Base-by-base conservation (phyloP, 352 stramenopile genomes). In the Salisapilia sapeloensis region DNA sequence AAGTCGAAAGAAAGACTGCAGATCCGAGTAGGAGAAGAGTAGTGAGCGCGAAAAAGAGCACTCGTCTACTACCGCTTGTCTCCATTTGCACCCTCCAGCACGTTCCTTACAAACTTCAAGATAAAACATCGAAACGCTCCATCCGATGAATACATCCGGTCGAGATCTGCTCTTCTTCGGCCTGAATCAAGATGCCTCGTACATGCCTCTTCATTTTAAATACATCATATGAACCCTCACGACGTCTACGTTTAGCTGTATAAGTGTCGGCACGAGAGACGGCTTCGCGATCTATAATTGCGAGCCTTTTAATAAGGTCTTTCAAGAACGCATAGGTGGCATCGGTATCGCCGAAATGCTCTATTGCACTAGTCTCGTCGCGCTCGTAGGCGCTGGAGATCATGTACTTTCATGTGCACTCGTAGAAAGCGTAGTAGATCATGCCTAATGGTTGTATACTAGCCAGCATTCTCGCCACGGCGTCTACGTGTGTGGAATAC, bases 101-200 rank as follows among this genome's bases (percentile, higher is more conserved):
- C n/a, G n/a, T n/a, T n/a, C n/a, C n/a, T n/a, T n/a, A n/a, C n/a
- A n/a, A n/a, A n/a, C n/a, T n/a, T n/a, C n/a, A n/a, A n/a, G n/a
- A n/a, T n/a, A n/a, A n/a, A n/a, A n/a, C n/a, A n/a, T n/a, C n/a
- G n/a, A n/a, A n/a, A n/a, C n/a, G n/a, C n/a, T n/a, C n/a, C n/a
- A n/a, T n/a, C n/a, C n/a, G n/a, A n/a, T n/a, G n/a, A n/a, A n/a
- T n/a, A n/a, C n/a, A n/a, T n/a, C n/a, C n/a, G n/a, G n/a, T n/a
- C n/a, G n/a, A n/a, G 65, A 86, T 32, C 46, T 89, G 44, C 76
- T 91, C 56, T 93, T 85, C 53, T 53, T 93, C 29, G 86, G 78
- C 62, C 90, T 94, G 39, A 94, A 94, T 50, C 83, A 95, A 41
- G 80, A 94, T 40, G 83, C 82, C 8, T 84, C 75, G 71, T 91